Evolutionary conservation across 805 yeast genomes (phyloP).

Genomic region (Jamesozyma piceae): DNA sequence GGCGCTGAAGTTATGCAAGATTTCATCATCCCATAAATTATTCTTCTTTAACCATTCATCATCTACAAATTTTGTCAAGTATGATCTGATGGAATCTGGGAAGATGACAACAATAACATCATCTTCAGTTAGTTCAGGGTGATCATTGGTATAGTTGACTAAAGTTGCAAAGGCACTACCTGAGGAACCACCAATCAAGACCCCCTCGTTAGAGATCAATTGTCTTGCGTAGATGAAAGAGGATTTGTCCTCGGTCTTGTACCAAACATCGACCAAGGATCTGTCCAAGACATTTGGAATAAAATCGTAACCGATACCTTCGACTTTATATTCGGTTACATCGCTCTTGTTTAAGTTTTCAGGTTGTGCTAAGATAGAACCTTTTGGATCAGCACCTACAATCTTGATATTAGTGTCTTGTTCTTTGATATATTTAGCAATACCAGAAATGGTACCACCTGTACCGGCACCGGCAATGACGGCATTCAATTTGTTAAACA

Average conservation of each 20-base stretch:
- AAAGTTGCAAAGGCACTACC: conserved; percentile 80
- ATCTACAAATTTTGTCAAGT: conserved; percentile 78
- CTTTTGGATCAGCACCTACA: conserved; percentile 79
- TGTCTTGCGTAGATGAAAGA: conserved; percentile 75
- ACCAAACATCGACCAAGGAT: conserved; percentile 61
- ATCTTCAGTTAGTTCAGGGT: conserved; percentile 53
- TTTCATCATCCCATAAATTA: conserved; percentile 54
- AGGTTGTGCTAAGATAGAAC: conserved; percentile 77
- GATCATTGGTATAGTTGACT: conserved; percentile 54
- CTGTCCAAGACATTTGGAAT: conserved; percentile 73
- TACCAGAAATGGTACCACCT: conserved; percentile 86
- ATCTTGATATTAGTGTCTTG: conserved; percentile 52
- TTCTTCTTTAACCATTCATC: conserved; percentile 84
- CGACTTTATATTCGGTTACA: conserved; percentile 59
- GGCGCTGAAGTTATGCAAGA: conserved; percentile 29
- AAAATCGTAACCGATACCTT: conserved; percentile 87
- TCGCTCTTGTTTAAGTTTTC: conserved; percentile 53
- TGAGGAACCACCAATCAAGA: conserved; percentile 82
- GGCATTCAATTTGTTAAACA: conserved; percentile 53
- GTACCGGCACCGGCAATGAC: conserved; percentile 91
- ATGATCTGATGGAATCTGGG: conserved; percentile 83
- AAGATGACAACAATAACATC: conserved; percentile 71
- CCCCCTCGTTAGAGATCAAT: conserved; percentile 75
- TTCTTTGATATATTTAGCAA: conserved; percentile 65
- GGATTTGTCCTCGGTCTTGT: conserved; percentile 76